Base-by-base conservation (phyloP, 2,329 filamentous ascomycete species). In the Fusarium sp. region DNA sequence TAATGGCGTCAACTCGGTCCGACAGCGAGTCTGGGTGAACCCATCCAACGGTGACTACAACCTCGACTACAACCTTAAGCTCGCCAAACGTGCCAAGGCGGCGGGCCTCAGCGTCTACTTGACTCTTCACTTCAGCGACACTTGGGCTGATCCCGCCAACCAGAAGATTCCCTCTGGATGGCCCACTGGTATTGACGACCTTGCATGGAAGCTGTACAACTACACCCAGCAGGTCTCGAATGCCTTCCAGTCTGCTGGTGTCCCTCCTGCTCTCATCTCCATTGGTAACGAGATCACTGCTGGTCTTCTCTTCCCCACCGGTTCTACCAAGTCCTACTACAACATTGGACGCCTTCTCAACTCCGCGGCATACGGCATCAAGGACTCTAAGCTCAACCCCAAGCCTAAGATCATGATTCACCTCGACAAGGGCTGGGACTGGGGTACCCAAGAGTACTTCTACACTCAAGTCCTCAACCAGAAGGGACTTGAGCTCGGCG, bases 351-450 rank as follows among this genome's bases (percentile, higher is more conserved):
- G 80, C 1, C 81, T 94, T 22, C 84, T 93, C 10, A 87, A 91
- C 74, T 89, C 88, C 8, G 91, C 88, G 0, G 83, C 88, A 0
- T 85, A 82, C 59, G 91, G 88, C 4, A 84, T 94, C 73, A 91
- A 89, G 72, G 88, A 91, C 72, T 90, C 88, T 6, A 80, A 78
- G 5, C 79, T 91, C 26, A 77, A 76, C 40, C 82, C 85, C 0
- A 84, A 86, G 65, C 89, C 91, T 2, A 87, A 89, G 75, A 92
- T 93, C 77, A 89, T 93, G 88, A 87, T 93, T 40, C 91, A 93
- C 73, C 83, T 93, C 5, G 90, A 93, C 76, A 91, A 92, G 73
- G 91, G 91, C n/a, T 94, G 90, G 89, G 85, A 91, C 67, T 92
- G 87, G 88, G 82, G 79, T 5, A 85, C 86, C 4, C 90, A 93